Base-by-base conservation (phyloP, 2,329 filamentous ascomycete species). In the Pseudogymnoascus sp. region DNA sequence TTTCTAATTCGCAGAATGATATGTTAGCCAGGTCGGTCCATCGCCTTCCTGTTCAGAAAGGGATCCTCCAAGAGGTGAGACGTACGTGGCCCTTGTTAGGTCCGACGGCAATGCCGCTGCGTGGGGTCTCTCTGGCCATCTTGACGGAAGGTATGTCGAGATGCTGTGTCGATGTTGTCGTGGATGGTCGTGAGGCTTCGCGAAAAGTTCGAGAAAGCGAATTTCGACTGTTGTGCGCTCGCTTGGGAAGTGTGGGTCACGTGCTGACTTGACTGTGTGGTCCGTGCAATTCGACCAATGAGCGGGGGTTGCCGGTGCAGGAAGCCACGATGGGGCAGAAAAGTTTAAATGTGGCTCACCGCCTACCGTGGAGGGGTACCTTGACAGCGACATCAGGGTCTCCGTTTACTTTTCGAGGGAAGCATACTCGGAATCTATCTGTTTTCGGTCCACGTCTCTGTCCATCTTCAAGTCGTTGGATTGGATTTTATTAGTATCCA, bases 21-120 rank as follows among this genome's bases (percentile, higher is more conserved):
- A 64, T 31, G 62, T 73, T 70, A 73, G 72, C 72, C 70, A 66
- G 31, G 66, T 83, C 62, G 67, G 84, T 86, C 84, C 84, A 85
- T 84, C 82, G 75, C 82, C 81, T 83, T 80, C 81, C 71, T 70
- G 63, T 63, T 71, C 59, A 28, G 21, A 82, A 83, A 85, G 84
- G 83, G 83, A 87, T 87, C 84, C 84, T 87, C 84, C 84, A 87
- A 82, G 84, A 87, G 84, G 84, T 87, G 84, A 87, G 84, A 87
- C 82, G 78, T 86, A 86, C 84, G 80, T 85, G 80, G 77, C 84
- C 82, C 72, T 80, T 82, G 82, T 87, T 86, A 73, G 81, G 75
- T 76, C 84, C 84, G 73, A 83, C 78, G 78, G 80, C 77, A 72
- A 87, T 77, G 77, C 84, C 84, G 77, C 77, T 79, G 73, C 79